Conservation (phyloP, 257 asterid genomes). For the Lantana camara region DNA sequence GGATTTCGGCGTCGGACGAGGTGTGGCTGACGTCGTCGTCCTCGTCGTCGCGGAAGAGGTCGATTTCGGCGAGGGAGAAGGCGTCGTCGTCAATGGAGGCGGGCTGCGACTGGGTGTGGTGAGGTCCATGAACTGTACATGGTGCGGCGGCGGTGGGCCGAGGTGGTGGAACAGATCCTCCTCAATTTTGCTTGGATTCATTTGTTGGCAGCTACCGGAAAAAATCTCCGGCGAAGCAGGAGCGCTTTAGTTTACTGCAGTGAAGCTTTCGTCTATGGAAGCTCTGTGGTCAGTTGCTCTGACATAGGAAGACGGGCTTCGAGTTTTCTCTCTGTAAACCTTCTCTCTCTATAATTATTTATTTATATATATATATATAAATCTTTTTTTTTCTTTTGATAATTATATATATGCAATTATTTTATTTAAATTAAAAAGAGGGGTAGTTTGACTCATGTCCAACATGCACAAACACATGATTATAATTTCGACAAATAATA, state of each 20-base stretch:
- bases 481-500: too few relatives aligned
- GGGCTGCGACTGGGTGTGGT: conserved; percentile 48
- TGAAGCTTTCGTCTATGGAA: conserved; percentile 27
- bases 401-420: too few relatives aligned
- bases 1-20: conserved; percentile 75
- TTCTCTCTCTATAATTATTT: conserved; percentile 26
- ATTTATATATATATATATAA: too few relatives aligned
- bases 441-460: too few relatives aligned
- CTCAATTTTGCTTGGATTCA: conserved; percentile 82
- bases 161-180: conserved; percentile 61
- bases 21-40: conserved; percentile 81
- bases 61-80: conserved; percentile 65
- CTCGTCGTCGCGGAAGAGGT: conserved; percentile 76
- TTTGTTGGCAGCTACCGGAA: conserved; percentile 7
- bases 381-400: too few relatives aligned
- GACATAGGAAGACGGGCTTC: conserved; percentile 23
- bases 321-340: conserved; percentile 13
- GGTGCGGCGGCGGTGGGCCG: conserved; percentile 47
- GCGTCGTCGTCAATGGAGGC: conserved; percentile 62
- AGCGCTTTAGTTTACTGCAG: too few relatives aligned
- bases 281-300: conserved; percentile 27
- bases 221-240: conserved; percentile 11
- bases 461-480: too few relatives aligned
- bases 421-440: too few relatives aligned
- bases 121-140: conserved; percentile 53